Percentiles rank a stretch among this genome's conserved stretches.
phyloP scores from a whole-genome alignment of 1,284 basidiomycete genomes.

The Mycena citricolor region DNA sequence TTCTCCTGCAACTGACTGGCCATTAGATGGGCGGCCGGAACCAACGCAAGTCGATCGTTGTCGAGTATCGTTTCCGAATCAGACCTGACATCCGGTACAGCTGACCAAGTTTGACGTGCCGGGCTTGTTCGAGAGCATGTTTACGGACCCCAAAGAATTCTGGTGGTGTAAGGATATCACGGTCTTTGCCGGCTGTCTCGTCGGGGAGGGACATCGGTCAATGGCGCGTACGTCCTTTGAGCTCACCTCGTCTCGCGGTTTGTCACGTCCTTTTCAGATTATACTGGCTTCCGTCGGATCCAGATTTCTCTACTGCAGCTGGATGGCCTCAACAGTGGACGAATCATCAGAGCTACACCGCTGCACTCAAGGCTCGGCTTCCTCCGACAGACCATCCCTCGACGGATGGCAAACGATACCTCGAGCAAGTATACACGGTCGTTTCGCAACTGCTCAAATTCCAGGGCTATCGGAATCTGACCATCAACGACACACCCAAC shows the following conservation, averaged over 20 bases:
- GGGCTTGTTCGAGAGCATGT: constrained; percentile 64
- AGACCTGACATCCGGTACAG: constrained; percentile 30
- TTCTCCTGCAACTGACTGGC: neutral
- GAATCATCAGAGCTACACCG: constrained; percentile 50
- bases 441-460: constrained; percentile 42
- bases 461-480: constrained; percentile 51
- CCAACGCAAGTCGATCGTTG: constrained; percentile 37
- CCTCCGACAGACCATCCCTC: constrained; percentile 61
- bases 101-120: constrained; percentile 66
- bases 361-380: constrained; percentile 48
- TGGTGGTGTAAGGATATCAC: constrained; percentile 71
- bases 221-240: constrained; percentile 52
- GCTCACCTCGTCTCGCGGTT: constrained; percentile 1
- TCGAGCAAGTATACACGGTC: constrained; percentile 50
- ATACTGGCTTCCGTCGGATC: constrained; percentile 54
- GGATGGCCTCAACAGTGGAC: constrained; percentile 60
- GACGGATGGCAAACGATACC: constrained; percentile 59
- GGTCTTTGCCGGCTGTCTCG: constrained; percentile 61
- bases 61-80: neutral
- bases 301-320: constrained; percentile 49
- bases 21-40: constrained; percentile 46
- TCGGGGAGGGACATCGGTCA: constrained; percentile 65
- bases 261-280: constrained; percentile 36
- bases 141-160: constrained; percentile 52
- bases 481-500: constrained; percentile 56